Percentiles rank a stretch among this genome's conserved stretches.
Evolutionary conservation across 129 eudicot species (phyloP).

Genomic region (Mikania micrantha): DNA sequence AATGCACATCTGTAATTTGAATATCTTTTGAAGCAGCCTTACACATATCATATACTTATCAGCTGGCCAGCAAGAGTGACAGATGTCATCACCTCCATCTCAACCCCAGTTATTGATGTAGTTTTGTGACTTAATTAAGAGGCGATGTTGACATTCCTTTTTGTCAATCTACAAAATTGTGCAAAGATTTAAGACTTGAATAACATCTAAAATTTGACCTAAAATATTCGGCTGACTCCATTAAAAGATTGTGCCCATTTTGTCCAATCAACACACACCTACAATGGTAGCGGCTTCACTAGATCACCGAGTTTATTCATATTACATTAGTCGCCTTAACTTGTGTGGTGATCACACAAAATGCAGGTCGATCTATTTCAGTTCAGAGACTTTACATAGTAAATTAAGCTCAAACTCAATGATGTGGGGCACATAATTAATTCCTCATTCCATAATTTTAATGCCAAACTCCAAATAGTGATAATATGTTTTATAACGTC

Average conservation of each 20-base stretch:
- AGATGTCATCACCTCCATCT: slow-evolving; percentile 94
- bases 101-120: slow-evolving; percentile 55
- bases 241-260: background rate
- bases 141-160: background rate
- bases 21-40: slow-evolving; percentile 92
- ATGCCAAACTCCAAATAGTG: too few species aligned
- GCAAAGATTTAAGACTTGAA: background rate
- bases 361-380: background rate
- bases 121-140: too few species aligned
- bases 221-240: background rate
- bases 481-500: too few species aligned
- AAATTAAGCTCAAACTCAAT: background rate
- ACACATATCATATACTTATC: slow-evolving; percentile 94
- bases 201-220: background rate
- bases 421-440: background rate
- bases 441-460: background rate
- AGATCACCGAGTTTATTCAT: background rate
- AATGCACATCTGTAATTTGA: slow-evolving; percentile 56
- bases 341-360: background rate
- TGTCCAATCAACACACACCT: too few species aligned
- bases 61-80: slow-evolving; percentile 78
- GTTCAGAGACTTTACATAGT: background rate
- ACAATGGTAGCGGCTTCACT: background rate
- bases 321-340: too few species aligned
- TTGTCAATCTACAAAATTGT: background rate